Percentiles rank a stretch among this genome's conserved stretches.
Conservation (phyloP, 352 stramenopile genomes). For the Globisporangium abappressorium region DNA sequence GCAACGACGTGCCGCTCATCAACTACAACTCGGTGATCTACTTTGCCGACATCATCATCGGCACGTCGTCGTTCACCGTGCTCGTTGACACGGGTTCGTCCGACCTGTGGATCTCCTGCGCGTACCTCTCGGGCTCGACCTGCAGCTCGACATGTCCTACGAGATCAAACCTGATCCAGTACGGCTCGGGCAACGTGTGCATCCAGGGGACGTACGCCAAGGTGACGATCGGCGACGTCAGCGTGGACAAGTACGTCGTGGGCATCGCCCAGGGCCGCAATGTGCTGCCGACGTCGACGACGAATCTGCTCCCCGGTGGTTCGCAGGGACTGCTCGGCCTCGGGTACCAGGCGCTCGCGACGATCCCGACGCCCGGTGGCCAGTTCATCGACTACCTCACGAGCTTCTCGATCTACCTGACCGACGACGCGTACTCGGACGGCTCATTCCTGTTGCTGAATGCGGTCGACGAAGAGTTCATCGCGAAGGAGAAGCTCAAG, state of each 20-base stretch:
- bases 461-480: conserved; percentile 55
- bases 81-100: conserved; percentile 77
- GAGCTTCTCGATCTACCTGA: conserved; percentile 71
- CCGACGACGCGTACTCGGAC: conserved; percentile 30
- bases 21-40: conserved; percentile 69
- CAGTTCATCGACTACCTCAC: conserved; percentile 61
- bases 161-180: conserved; percentile 41
- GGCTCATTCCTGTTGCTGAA: conserved; percentile 74
- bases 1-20: conserved; percentile 11
- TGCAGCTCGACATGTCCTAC: conserved; percentile 48
- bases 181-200: conserved; percentile 66
- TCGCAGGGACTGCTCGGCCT: conserved; percentile 66
- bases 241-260: conserved; percentile 47
- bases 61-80: conserved; percentile 39
- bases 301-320: conserved; percentile 36
- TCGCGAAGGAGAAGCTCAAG: conserved; percentile 39
- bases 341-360: conserved; percentile 49
- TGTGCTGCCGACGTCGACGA: conserved; percentile 37
- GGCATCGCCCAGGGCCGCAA: conserved; percentile 51
- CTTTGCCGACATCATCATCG: conserved; percentile 53
- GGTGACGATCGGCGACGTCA: conserved; percentile 47
- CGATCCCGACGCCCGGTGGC: conserved; percentile 37
- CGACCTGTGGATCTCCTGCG: conserved; percentile 75
- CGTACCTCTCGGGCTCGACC: conserved; percentile 34
- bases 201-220: conserved; percentile 36